A percentile compares a stretch with the other conserved stretches of the same genome.
Evolutionary conservation across 2,329 filamentous ascomycete genomes (phyloP).

Genomic region (Colletotrichum sp.): DNA sequence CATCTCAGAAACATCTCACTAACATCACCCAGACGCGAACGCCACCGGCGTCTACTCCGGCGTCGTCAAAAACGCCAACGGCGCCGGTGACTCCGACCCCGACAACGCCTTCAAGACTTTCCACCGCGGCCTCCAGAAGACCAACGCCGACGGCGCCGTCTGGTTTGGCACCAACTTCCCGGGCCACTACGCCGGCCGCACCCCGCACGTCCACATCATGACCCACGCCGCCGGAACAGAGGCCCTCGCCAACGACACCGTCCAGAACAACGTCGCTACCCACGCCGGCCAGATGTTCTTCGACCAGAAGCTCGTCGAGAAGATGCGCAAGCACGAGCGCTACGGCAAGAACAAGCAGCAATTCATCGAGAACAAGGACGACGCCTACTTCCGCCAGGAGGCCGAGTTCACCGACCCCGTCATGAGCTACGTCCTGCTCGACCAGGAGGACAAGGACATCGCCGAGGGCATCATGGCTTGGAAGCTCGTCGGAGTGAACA

Average conservation of each 20-base stretch:
- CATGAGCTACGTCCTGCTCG: conserved; percentile 61
- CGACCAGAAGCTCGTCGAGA: background rate
- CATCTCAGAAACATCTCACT: background rate
- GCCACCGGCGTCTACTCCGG: conserved; percentile 15
- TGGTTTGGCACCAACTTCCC: conserved; percentile 48
- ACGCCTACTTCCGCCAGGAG: conserved; percentile 55
- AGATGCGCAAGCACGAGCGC: conserved; percentile 43
- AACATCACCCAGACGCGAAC: background rate
- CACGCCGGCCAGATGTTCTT: conserved; percentile 27
- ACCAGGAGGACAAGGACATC: conserved; percentile 42
- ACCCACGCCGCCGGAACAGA: conserved; percentile 39
- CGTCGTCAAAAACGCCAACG: background rate
- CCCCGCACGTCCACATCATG: conserved; percentile 34
- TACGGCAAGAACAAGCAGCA: conserved; percentile 44
- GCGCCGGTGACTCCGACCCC: background rate
- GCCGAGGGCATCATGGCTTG: conserved; percentile 51
- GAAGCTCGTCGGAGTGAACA: conserved; percentile 47
- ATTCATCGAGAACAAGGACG: conserved; percentile 56
- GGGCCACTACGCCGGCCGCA: conserved; percentile 47
- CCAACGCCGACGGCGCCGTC: conserved; percentile 25
- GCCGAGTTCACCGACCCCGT: conserved; percentile 59
- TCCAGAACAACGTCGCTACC: conserved; percentile 27
- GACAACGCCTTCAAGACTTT: background rate
- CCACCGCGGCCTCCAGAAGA: conserved; percentile 17
- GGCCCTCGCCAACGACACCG: background rate